Evolutionary conservation across 257 asterid genomes (phyloP).

Genomic region (Salvia splendens): DNA sequence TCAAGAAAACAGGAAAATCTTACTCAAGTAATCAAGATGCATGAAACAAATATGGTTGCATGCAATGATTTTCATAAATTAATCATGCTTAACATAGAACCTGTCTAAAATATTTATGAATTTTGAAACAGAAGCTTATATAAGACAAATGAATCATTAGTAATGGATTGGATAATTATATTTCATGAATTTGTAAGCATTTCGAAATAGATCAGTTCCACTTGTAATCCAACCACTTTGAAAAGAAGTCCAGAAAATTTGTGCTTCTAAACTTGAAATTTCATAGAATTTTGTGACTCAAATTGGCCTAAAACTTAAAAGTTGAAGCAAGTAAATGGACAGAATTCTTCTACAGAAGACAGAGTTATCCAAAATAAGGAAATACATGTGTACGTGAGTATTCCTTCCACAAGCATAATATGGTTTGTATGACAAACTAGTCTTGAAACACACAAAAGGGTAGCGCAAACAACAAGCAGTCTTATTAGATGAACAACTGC

Average conservation of each 20-base stretch:
- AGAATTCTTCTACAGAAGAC: background rate
- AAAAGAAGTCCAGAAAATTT: conserved; percentile 1
- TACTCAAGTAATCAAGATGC: conserved; percentile 15
- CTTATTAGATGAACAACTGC: conserved; percentile 12
- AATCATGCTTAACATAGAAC: conserved; percentile 19
- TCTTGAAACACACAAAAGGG: background rate
- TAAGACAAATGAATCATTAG: background rate
- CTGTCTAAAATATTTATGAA: conserved; percentile 4
- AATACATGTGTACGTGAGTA: background rate
- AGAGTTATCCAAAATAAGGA: background rate
- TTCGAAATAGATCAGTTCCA: background rate
- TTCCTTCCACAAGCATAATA: background rate
- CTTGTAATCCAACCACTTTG: conserved; percentile 12
- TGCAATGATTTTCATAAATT: background rate
- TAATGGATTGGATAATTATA: conserved; percentile 10
- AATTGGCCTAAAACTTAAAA: background rate
- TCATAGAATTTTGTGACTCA: conserved; percentile 1
- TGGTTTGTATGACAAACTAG: conserved; percentile 8
- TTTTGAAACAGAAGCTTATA: conserved; percentile 13
- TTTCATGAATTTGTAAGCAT: conserved; percentile 3
- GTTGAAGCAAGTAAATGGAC: background rate
- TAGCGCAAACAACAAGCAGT: background rate
- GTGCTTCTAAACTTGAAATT: conserved; percentile 1
- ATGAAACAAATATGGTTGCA: conserved; percentile 19
- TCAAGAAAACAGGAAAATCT: conserved; percentile 1